phyloP scores from a whole-genome alignment of 2,329 filamentous ascomycete species.

The Hyphodiscus sp. region DNA sequence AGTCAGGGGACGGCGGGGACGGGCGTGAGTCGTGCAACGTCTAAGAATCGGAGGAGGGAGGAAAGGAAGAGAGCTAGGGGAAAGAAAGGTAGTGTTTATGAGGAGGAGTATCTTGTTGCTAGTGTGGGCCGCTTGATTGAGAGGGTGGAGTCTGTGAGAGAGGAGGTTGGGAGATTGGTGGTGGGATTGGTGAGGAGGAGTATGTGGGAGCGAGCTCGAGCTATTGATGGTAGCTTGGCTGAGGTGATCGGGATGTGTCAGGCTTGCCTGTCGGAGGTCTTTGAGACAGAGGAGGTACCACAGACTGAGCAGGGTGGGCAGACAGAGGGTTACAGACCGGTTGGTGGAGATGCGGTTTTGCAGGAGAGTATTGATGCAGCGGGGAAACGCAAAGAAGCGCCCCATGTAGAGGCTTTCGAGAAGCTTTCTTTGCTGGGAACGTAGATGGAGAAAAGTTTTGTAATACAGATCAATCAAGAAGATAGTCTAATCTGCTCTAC shows the following conservation, averaged over 20 bases:
- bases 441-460: conserved; percentile 9
- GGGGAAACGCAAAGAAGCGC: conserved; percentile 25
- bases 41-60: conserved; percentile 81
- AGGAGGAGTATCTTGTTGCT: conserved; percentile 94
- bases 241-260: conserved; percentile 69
- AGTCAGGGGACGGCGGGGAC: conserved; percentile 57
- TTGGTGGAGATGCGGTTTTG: conserved; percentile 29
- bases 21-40: conserved; percentile 69
- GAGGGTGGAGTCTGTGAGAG: conserved; percentile 64
- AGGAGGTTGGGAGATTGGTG: conserved; percentile 69
- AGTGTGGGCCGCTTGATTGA: conserved; percentile 79
- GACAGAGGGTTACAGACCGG: conserved; percentile 22
- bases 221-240: conserved; percentile 65
- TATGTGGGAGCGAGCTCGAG: conserved; percentile 82
- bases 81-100: conserved; percentile 95
- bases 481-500: conserved; percentile 10
- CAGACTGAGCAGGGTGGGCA: conserved; percentile 8
- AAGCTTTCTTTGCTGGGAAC: conserved; percentile 35
- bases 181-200: conserved; percentile 69
- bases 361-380: conserved; percentile 28
- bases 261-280: conserved; percentile 65
- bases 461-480: conserved; percentile 12
- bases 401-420: conserved; percentile 34
- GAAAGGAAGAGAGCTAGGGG: conserved; percentile 92
- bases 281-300: conserved; percentile 34